Evolutionary conservation across 2,329 filamentous ascomycete species (phyloP).

Genomic region (Verticillium tricorpus): DNA sequence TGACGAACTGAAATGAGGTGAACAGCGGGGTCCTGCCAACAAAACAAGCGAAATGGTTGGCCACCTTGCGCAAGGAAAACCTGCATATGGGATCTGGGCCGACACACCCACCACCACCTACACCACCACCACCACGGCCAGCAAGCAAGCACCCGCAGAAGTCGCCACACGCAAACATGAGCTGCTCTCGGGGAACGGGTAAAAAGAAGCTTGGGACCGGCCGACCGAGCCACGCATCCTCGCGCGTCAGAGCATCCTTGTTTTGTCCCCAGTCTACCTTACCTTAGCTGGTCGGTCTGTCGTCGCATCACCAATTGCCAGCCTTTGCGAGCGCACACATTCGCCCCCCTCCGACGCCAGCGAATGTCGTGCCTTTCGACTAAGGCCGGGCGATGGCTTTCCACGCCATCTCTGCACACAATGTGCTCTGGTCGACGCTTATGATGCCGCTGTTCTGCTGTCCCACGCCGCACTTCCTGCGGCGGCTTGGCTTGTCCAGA

Average conservation of each 20-base stretch:
- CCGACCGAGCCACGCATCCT: not conserved
- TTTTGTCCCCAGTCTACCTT: not conserved
- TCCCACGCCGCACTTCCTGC: not conserved
- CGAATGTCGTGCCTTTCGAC: not conserved
- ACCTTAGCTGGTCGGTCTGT: not conserved
- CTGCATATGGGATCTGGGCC: not conserved
- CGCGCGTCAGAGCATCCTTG: not conserved
- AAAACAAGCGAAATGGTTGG: not conserved
- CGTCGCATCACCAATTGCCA: not conserved
- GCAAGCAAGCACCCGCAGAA: not conserved
- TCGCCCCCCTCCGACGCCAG: not conserved
- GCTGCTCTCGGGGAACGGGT: not conserved
- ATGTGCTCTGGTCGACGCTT: not conserved
- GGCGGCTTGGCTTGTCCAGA: not conserved
- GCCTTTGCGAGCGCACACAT: not conserved
- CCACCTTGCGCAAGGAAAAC: not conserved
- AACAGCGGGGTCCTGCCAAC: not conserved
- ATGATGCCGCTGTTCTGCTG: slow-evolving; percentile 1
- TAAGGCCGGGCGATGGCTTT: not conserved
- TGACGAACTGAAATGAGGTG: not conserved
- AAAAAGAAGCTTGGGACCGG: not conserved
- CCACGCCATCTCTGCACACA: not conserved
- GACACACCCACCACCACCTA: not conserved
- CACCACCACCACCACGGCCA: not conserved
- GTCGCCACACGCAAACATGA: not conserved